Evolutionary conservation across 495 filamentous ascomycete genomes (phyloP).

Genomic region (Aspergillus nidulans): DNA sequence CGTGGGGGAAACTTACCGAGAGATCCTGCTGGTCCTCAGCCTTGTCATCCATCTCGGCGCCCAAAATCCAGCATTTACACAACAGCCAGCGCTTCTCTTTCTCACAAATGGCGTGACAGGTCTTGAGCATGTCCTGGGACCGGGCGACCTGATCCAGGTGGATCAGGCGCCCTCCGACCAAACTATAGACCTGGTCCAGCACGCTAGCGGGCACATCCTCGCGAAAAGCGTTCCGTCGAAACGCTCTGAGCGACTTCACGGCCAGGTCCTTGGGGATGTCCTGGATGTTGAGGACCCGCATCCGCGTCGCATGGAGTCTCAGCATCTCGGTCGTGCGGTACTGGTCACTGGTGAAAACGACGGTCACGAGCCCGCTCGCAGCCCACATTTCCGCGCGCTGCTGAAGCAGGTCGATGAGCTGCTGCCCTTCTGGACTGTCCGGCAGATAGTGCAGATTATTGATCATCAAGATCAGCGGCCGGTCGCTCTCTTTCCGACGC

Average conservation of each 20-base stretch:
- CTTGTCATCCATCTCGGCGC: constrained; percentile 92
- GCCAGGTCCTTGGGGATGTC: constrained; percentile 78
- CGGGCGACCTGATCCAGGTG: constrained; percentile 88
- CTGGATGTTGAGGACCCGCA: constrained; percentile 79
- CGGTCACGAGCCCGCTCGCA: constrained; percentile 76
- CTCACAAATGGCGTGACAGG: constrained; percentile 73
- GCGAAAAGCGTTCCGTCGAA: constrained; percentile 63
- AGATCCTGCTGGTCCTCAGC: constrained; percentile 99
- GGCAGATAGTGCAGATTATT: constrained; percentile 85
- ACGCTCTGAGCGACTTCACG: constrained; percentile 65
- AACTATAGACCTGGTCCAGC: constrained; percentile 74
- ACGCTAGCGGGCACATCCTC: constrained; percentile 49
- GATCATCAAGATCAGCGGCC: constrained; percentile 81
- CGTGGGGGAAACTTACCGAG: constrained; percentile 51
- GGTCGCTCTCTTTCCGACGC: constrained; percentile 52
- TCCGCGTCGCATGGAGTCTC: constrained; percentile 81
- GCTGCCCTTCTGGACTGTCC: constrained; percentile 85
- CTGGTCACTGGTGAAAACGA: constrained; percentile 86
- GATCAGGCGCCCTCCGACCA: constrained; percentile 78
- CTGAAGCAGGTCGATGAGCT: constrained; percentile 92
- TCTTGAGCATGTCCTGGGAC: constrained; percentile 67
- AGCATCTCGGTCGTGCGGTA: constrained; percentile 97
- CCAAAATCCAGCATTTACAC: constrained; percentile 92
- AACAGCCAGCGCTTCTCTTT: constrained; percentile 91
- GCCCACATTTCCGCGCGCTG: constrained; percentile 96